phyloP scores from a whole-genome alignment of 2,329 filamentous ascomycete genomes.

The Nannizzia gypsea region DNA sequence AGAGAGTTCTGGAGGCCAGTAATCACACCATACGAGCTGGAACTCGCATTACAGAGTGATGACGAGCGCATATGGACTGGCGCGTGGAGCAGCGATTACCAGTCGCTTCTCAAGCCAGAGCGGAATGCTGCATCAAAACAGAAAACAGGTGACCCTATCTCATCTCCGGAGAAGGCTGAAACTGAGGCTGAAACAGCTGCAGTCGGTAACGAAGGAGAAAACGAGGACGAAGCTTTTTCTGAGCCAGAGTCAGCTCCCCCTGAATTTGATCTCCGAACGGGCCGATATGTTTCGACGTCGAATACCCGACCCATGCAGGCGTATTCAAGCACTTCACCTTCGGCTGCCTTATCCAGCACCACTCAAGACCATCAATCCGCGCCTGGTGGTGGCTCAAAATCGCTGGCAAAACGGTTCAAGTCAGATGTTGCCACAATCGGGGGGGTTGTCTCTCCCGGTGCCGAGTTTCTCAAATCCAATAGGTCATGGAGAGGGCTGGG shows the following conservation, averaged over 20 bases:
- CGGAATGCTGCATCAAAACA: background rate
- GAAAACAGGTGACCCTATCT: constrained; percentile 1
- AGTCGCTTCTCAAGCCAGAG: constrained; percentile 46
- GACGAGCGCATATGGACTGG: constrained; percentile 71
- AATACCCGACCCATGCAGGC: constrained; percentile 47
- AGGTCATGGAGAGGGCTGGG: constrained; percentile 87
- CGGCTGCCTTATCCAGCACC: constrained; percentile 5
- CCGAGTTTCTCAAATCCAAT: constrained; percentile 70
- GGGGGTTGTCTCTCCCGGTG: constrained; percentile 78
- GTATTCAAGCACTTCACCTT: constrained; percentile 21
- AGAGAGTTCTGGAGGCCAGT: constrained; percentile 80
- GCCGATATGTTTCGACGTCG: constrained; percentile 65
- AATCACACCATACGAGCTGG: constrained; percentile 89
- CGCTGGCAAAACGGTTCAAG: constrained; percentile 52
- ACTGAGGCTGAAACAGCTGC: constrained; percentile 13
- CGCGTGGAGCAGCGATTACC: constrained; percentile 80
- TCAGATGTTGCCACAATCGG: constrained; percentile 71
- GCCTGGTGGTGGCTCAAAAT: constrained; percentile 29
- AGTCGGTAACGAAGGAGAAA: constrained; percentile 30
- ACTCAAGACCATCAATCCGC: background rate
- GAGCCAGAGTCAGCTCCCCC: constrained; percentile 60
- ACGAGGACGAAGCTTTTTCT: constrained; percentile 48
- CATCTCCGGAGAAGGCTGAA: constrained; percentile 14
- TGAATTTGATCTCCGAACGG: constrained; percentile 84
- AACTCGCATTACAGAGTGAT: constrained; percentile 63